Evolutionary conservation across 108 stramenopile genomes (phyloP).

Genomic region (Chaetoceros tenuissimus): DNA sequence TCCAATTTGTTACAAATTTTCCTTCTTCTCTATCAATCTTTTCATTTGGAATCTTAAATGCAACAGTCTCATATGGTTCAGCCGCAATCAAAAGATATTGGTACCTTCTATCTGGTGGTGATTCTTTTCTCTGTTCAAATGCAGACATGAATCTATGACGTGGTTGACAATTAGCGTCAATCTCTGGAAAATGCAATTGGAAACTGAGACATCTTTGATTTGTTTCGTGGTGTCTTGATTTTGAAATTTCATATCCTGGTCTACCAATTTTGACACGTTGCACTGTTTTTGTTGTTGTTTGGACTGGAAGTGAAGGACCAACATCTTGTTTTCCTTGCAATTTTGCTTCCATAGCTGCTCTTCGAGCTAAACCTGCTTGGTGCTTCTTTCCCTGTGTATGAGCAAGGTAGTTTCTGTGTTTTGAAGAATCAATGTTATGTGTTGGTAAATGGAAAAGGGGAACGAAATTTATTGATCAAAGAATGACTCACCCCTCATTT

Average conservation of each 20-base stretch:
- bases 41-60: conserved; percentile 97
- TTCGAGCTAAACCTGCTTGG: conserved; percentile 88
- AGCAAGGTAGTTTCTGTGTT: conserved; percentile 88
- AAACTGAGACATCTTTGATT: conserved; percentile 91
- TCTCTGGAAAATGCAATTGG: conserved; percentile 94
- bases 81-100: conserved; percentile 97
- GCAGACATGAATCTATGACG: conserved; percentile 99
- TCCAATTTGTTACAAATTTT: conserved; percentile 94
- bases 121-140: conserved; percentile 96
- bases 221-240: conserved; percentile 77
- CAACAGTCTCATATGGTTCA: conserved; percentile 98
- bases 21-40: conserved; percentile 89
- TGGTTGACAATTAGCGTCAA: conserved; percentile 88
- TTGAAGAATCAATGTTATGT: no score
- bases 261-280: conserved; percentile 88
- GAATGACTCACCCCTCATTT: conserved; percentile 82
- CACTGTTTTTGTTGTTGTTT: neutral
- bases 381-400: conserved; percentile 99
- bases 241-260: conserved; percentile 98
- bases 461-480: no score
- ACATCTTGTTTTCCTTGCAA: conserved; percentile 40
- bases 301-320: neutral
- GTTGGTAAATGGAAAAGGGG: no score
- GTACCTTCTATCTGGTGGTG: conserved; percentile 89
- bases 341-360: conserved; percentile 82